These are phyloP conservation scores for Butyriboletus loyo DNA, from an alignment of 768 basidiomycete genomes.

Conservation along the genomic window DNA sequence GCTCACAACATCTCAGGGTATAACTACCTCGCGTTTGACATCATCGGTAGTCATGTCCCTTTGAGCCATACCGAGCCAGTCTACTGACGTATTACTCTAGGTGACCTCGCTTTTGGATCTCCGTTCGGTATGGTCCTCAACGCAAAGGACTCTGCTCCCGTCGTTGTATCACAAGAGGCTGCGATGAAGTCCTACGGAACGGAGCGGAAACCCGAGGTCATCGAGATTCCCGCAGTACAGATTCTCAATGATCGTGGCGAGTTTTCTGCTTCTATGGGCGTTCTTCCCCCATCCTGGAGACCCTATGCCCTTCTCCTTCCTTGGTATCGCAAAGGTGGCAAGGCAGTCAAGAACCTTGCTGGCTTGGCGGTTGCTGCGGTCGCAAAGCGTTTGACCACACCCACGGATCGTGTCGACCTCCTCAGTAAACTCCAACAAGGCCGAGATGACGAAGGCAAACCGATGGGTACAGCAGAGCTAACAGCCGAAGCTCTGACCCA, in stretches of 20 bases:
- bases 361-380: slow-evolving; percentile 81
- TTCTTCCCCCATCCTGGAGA: slow-evolving; percentile 68
- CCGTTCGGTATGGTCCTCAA: slow-evolving; percentile 87
- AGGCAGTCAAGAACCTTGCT: slow-evolving; percentile 68
- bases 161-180: slow-evolving; percentile 53
- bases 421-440: slow-evolving; percentile 77
- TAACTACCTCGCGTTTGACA: slow-evolving; percentile 69
- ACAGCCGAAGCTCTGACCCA: slow-evolving; percentile 88
- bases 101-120: slow-evolving; percentile 79
- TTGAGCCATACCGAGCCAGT: not conserved
- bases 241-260: slow-evolving; percentile 89
- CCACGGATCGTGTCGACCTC: slow-evolving; percentile 75
- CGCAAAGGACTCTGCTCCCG: slow-evolving; percentile 68
- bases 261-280: slow-evolving; percentile 81
- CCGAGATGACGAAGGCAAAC: slow-evolving; percentile 73
- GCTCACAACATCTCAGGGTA: slow-evolving; percentile 38
- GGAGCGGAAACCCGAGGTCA: slow-evolving; percentile 41
- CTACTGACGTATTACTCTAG: slow-evolving; percentile 10
- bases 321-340: slow-evolving; percentile 69
- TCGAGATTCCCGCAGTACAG: slow-evolving; percentile 73
- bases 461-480: slow-evolving; percentile 76
- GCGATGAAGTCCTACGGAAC: slow-evolving; percentile 58
- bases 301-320: slow-evolving; percentile 63
- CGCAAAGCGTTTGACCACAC: slow-evolving; percentile 65
- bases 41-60: slow-evolving; percentile 50